Evolutionary conservation across 176 grass and related monocot species (phyloP), one percentile per base, ranked within the genome.

Genomic region (Pharus latifolius): DNA sequence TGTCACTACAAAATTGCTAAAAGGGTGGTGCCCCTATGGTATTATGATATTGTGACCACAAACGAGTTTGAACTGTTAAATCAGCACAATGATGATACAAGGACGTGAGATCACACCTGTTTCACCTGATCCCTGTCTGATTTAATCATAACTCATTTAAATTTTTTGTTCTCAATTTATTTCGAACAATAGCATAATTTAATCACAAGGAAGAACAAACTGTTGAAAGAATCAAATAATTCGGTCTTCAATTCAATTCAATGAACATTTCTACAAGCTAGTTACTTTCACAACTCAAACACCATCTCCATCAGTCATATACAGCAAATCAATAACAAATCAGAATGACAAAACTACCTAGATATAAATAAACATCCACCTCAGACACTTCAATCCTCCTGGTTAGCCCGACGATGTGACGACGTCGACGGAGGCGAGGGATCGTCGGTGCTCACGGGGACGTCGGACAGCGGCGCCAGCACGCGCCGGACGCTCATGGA

Each of bases 401-500:
- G 57, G 57, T 6, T 56, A 4, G n/a, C 32, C 71, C 50, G 43
- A 48, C 49, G 71, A 49, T 41, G 77, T 15, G 70, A 76, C 25
- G 27, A 7, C 10, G 51, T 11, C 0, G 64, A 18, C 2, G 45
- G 24, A 2, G 72, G 5, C 0, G 70, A 84, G 50, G 22, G 1
- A 17, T 93, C 81, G 9, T 90, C 83, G 24, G 70, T 67, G 54
- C 70, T 41, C 13, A 89, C 57, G 27, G 89, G 94, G 35, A 83
- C 63, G 76, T 98, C 94, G 24, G 87, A 87, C 56, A 98, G 48
- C 65, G 60, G 66, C 23, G 86, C 89, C 6, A 92, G 77, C 31
- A 85, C 3, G 22, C 84, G 80, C 32, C 81, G 65, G 20, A 87
- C 32, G 73, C 89, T 98, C 79, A 79, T 83, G 31, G 86, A 90